Conservation (phyloP, 1,139 yeast genomes). For the Geotrichum phurueaensis region DNA sequence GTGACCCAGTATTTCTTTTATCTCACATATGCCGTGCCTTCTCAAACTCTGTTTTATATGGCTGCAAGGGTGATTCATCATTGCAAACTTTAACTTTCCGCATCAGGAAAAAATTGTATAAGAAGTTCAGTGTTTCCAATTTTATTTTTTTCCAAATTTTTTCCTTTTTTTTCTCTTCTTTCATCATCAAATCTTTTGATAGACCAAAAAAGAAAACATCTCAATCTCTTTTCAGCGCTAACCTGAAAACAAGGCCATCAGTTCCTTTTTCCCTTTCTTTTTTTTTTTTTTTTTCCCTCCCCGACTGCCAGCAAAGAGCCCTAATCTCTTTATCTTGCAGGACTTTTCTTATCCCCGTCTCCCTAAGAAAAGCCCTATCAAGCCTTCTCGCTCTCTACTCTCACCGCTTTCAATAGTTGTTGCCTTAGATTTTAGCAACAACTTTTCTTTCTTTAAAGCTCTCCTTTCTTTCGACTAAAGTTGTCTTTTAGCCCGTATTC, state of each 20-base stretch:
- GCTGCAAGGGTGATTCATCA: background rate
- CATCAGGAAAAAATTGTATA: background rate
- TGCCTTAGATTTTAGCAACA: background rate
- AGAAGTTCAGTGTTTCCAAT: background rate
- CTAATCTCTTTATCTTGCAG: background rate
- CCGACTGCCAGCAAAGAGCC: background rate
- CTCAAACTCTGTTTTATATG: background rate
- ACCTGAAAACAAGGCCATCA: background rate
- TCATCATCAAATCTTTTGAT: background rate
- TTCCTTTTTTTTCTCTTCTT: background rate
- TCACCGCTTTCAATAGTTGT: background rate
- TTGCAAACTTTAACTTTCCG: background rate
- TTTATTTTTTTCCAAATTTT: background rate
- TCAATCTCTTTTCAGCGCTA: background rate
- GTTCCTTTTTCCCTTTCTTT: background rate
- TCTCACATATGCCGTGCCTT: background rate
- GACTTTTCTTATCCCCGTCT: background rate
- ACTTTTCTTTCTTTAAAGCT: background rate
- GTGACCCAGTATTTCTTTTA: background rate
- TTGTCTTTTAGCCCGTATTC: constrained; percentile 12
- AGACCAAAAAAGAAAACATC: background rate
- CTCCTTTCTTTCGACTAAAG: constrained; percentile 1
- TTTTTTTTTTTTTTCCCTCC: too few species aligned
- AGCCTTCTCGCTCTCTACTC: background rate
- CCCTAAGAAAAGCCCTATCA: constrained; percentile 5